Percentiles rank a stretch among this genome's conserved stretches.
phyloP scores from a whole-genome alignment of 352 stramenopile species.

The Globisporangium orthogonon region DNA sequence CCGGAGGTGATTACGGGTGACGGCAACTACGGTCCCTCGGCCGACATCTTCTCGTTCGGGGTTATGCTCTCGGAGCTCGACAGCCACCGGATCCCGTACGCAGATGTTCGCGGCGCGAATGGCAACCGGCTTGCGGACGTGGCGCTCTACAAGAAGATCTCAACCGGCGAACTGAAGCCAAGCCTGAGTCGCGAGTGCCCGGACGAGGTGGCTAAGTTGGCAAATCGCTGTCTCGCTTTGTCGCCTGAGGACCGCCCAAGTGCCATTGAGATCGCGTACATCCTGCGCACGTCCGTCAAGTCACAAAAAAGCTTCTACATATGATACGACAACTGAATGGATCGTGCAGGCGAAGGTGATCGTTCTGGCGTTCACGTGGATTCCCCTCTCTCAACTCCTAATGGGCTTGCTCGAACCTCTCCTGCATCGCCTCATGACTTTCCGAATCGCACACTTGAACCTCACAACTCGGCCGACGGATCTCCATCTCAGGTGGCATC shows the following conservation, averaged over 20 bases:
- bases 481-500: slow-evolving; percentile 12
- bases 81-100: neutral
- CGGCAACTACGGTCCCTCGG: neutral
- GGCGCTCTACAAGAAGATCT: neutral
- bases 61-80: slow-evolving; percentile 38
- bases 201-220: neutral
- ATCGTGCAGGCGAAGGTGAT: slow-evolving; percentile 1
- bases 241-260: slow-evolving; percentile 12
- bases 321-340: no score
- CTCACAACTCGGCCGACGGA: slow-evolving; percentile 12
- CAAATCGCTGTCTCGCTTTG: neutral
- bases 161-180: neutral
- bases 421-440: slow-evolving; percentile 9
- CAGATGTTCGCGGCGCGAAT: neutral
- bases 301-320: no score
- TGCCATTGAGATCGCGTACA: slow-evolving; percentile 42
- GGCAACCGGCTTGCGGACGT: neutral
- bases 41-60: slow-evolving; percentile 45
- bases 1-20: neutral
- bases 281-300: slow-evolving; percentile 27
- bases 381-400: neutral
- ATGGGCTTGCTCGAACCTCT: slow-evolving; percentile 5
- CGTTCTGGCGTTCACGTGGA: neutral
- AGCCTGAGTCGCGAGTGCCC: neutral
- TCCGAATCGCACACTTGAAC: slow-evolving; percentile 20